Evolutionary conservation across 2,329 filamentous ascomycete species (phyloP).

Genomic region (Fusarium multiceps): DNA sequence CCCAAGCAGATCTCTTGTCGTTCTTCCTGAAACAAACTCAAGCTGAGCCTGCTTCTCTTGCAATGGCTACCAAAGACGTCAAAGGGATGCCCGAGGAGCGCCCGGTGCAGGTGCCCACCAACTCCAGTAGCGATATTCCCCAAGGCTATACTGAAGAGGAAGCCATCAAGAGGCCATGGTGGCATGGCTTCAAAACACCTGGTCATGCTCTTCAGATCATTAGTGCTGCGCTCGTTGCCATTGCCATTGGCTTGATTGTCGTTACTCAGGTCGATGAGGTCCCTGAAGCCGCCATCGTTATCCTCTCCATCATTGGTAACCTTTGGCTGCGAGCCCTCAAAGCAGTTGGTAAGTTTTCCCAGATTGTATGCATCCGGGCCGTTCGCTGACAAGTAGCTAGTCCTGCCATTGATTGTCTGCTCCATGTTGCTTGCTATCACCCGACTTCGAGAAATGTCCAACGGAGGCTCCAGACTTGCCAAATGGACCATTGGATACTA

Average conservation of each 20-base stretch:
- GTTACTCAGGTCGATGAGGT: conserved; percentile 56
- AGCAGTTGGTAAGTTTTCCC: conserved; percentile 56
- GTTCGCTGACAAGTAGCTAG: conserved; percentile 44
- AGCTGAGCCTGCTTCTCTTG: conserved; percentile 21
- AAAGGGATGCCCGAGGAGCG: conserved; percentile 32
- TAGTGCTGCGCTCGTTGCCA: conserved; percentile 59
- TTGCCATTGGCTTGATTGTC: conserved; percentile 61
- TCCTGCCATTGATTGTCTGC: conserved; percentile 63
- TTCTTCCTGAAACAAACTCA: conserved; percentile 8
- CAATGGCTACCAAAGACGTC: conserved; percentile 34
- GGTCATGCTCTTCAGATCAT: conserved; percentile 64
- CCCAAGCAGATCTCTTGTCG: background rate
- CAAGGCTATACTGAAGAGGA: conserved; percentile 23
- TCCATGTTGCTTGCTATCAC: conserved; percentile 64
- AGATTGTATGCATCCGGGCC: background rate
- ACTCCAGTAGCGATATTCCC: conserved; percentile 25
- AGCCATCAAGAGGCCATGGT: conserved; percentile 49
- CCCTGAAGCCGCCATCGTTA: conserved; percentile 50
- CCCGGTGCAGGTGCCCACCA: conserved; percentile 36
- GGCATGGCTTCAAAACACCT: conserved; percentile 53
- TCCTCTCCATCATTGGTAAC: conserved; percentile 61
- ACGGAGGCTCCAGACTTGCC: conserved; percentile 58
- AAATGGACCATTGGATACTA: conserved; percentile 63
- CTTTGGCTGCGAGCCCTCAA: conserved; percentile 63
- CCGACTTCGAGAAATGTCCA: conserved; percentile 58